phyloP scores from a whole-genome alignment of 1,139 yeast genomes.

The Geotrichum histeridarum region DNA sequence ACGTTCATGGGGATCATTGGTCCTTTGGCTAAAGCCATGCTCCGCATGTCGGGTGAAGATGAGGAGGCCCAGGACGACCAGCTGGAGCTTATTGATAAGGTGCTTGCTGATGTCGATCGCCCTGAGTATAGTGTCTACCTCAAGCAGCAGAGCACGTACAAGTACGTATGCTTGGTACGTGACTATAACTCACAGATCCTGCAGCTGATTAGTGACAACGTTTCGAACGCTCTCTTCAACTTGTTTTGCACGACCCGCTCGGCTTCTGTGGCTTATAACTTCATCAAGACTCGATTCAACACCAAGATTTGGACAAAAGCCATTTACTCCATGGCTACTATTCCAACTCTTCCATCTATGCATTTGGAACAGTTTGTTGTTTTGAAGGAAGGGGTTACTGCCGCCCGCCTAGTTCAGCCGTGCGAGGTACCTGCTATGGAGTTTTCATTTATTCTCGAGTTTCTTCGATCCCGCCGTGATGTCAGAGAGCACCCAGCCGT shows the following conservation, averaged over 20 bases:
- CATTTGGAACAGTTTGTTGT: slow-evolving; percentile 10
- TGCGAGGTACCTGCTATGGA: slow-evolving; percentile 17
- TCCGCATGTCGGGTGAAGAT: slow-evolving; percentile 17
- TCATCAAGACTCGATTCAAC: slow-evolving; percentile 12
- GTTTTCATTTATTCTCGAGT: slow-evolving; percentile 12
- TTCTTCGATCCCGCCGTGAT: slow-evolving; percentile 14
- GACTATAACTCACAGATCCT: slow-evolving; percentile 14
- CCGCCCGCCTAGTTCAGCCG: slow-evolving; percentile 17
- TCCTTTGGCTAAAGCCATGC: slow-evolving; percentile 17
- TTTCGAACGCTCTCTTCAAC: slow-evolving; percentile 16
- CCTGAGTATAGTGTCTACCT: slow-evolving; percentile 16
- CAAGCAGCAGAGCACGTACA: slow-evolving; percentile 15
- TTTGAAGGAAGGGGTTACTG: slow-evolving; percentile 7
- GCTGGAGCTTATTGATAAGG: slow-evolving; percentile 15
- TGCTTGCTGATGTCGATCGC: slow-evolving; percentile 9
- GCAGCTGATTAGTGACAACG: slow-evolving; percentile 14
- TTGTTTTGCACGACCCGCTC: slow-evolving; percentile 11
- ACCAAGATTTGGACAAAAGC: slow-evolving; percentile 18
- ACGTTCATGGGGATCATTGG: slow-evolving; percentile 11
- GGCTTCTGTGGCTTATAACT: slow-evolving; percentile 14
- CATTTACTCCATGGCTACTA: slow-evolving; percentile 15
- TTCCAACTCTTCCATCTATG: slow-evolving; percentile 11
- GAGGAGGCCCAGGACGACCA: slow-evolving; percentile 18
- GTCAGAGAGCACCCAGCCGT: slow-evolving; percentile 16
- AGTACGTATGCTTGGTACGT: slow-evolving; percentile 15